Base-by-base conservation (phyloP, 1,284 basidiomycete genomes). In the Somion occarium region DNA sequence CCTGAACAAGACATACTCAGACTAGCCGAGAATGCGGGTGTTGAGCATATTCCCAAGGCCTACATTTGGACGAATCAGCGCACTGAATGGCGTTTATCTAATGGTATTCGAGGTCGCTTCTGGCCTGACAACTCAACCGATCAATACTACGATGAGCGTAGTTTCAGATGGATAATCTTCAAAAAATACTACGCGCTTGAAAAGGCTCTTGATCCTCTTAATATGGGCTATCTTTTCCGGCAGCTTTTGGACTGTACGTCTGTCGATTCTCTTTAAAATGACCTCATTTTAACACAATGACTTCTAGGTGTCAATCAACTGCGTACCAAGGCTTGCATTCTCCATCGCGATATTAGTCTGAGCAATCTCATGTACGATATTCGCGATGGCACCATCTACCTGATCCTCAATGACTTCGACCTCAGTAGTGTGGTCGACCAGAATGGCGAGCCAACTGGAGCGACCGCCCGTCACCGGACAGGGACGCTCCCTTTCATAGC, bases 321-420 rank as follows among this genome's bases (percentile, higher is more conserved):
- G 2, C 43, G 52, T 7, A 24, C 43, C 43, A 11, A 45, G 9
- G 54, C 52, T 5, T n/a, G n/a, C 3, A 56, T 56, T 2, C 41
- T 56, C 4, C 54, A 56, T 38, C 39, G 54, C 5, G 54, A 53
- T 27, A 45, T 56, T 44, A 53, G 54, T 37, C n/a, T 34, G 25
- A 48, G 43, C 38, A 56, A 53, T 24, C 48, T 56, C 41, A 56
- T 56, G 54, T 48, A 46, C 25, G 46, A 48, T n/a, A 18, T 15
- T 5, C 49, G 37, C 25, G 24, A 23, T n/a, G 25, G 27, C 7
- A 15, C 15, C 30, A 19, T 26, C n/a, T 19, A 25, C 5, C 51
- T 56, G 20, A 48, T 53, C 19, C 52, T 56, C 7, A 53, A 42
- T 38, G 54, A 56, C 46, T 53, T 53, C 42, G 54, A 51, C 27